These are phyloP conservation scores for Polytrichum commune DNA, from an alignment of 225 moss, liverwort and hornwort species.

Conservation along the genomic window DNA sequence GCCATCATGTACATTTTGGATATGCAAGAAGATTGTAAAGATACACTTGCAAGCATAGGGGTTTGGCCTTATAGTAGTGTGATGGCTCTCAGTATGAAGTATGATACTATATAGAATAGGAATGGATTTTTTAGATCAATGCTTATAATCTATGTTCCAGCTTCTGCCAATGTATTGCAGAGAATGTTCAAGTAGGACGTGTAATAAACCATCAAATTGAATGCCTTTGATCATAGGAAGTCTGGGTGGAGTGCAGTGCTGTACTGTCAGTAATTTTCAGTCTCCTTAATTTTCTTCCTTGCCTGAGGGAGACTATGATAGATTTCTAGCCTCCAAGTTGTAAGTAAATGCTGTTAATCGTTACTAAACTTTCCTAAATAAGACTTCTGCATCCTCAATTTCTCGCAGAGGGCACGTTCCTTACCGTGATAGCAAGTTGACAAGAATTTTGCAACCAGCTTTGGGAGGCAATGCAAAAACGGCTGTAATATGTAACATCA, in stretches of 20 bases:
- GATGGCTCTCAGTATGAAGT: background rate
- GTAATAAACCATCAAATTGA: no score
- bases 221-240: no score
- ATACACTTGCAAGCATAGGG: no score
- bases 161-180: no score
- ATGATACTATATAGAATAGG: background rate
- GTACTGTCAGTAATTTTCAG: no score
- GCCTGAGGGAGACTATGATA: no score
- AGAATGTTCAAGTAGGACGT: no score
- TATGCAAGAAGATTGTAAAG: background rate
- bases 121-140: background rate
- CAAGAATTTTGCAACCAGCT: constrained; percentile 91
- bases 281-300: no score
- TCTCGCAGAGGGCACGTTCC: constrained; percentile 82
- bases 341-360: no score
- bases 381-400: background rate
- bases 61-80: no score
- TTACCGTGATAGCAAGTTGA: constrained; percentile 96
- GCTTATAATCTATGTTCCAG: background rate
- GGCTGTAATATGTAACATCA: constrained; percentile 88
- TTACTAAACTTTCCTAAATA: background rate
- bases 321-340: no score
- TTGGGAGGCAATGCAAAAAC: constrained; percentile 96
- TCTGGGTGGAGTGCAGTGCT: no score
- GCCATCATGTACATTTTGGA: background rate